Percentiles rank a stretch among this genome's conserved stretches.
Conservation (phyloP, 176 grass and related monocot species). For the Musa schizocarpa region DNA sequence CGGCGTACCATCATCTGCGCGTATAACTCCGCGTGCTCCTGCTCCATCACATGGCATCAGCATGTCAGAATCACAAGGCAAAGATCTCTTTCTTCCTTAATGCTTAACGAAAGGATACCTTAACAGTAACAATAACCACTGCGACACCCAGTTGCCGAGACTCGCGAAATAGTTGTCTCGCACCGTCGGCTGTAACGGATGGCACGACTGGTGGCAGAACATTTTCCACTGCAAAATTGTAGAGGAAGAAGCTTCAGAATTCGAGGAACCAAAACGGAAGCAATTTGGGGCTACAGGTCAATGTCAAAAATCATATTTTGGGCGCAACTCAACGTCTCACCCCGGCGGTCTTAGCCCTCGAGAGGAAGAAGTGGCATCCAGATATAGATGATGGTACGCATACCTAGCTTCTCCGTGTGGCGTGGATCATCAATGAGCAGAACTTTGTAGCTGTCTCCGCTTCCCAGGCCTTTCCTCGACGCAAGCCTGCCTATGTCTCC, state of each 20-base stretch:
- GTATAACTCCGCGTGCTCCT: slow-evolving; percentile 83
- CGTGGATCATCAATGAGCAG: slow-evolving; percentile 57
- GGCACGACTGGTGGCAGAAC: slow-evolving; percentile 57
- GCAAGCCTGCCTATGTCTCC: slow-evolving; percentile 41
- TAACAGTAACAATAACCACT: slow-evolving; percentile 52
- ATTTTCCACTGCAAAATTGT: slow-evolving; percentile 42
- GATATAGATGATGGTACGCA: neutral
- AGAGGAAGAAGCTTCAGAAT: neutral
- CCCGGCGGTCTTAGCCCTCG: neutral
- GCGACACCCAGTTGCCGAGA: slow-evolving; percentile 48
- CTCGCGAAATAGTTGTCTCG: slow-evolving; percentile 51
- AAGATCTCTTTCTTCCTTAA: no score
- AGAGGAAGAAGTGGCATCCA: neutral
- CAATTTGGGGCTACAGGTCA: neutral
- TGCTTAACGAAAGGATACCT: slow-evolving; percentile 20
- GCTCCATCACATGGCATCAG: slow-evolving; percentile 20
- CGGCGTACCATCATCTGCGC: slow-evolving; percentile 49
- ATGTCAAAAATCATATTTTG: neutral
- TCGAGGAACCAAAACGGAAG: no score
- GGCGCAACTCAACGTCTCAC: neutral
- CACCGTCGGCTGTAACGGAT: slow-evolving; percentile 36
- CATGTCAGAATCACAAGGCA: no score
- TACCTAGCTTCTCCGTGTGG: slow-evolving; percentile 57
- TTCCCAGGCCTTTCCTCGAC: slow-evolving; percentile 33
- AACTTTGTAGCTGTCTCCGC: slow-evolving; percentile 60